Base-by-base conservation (phyloP, 2,329 filamentous ascomycete genomes). In the Fusarium agapanthi region DNA sequence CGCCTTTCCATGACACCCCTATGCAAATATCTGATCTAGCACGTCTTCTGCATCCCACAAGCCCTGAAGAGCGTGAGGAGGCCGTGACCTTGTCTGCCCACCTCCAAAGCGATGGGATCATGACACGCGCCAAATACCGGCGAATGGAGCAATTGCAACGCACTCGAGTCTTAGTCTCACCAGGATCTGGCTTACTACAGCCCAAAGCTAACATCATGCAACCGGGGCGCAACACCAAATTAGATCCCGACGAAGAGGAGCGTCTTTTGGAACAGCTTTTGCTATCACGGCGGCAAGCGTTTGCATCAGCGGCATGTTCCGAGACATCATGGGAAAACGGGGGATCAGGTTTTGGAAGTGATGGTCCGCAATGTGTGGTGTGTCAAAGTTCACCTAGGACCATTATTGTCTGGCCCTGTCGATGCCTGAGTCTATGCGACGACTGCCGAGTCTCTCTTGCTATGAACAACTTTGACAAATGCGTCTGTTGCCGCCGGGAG, bases 381-480 rank as follows among this genome's bases (percentile, higher is more conserved):
- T 99, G 96, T 79, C 95, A 98, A 80, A 90, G 90, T 61, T 88
- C 89, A n/a, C 91, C 95, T 7, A 88, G 96, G 24, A 97, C 93
- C 13, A 93, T 98, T 68, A 93, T 99, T 61, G 92, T 97, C 5
- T 98, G 96, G 96, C 96, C 96, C 0, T 99, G 96, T 80, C 93
- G 96, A 6, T 99, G 96, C 80, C 87, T 99, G 65, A 95, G 94
- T 75, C 87, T 98, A 18, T 98, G 96, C 80, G 96, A 99, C 80
- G 96, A 98, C 75, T 98, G 96, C 80, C 88, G 96, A 37, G 93
- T 98, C 40, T 95, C 94, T 47, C 86, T 98, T 70, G 96, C 96
- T 7, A 95, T 97, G 90, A 97, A 98, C 80, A 98, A 98, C 80
- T 98, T 97, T 80, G 94, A 95, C 72, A 97, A 94, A 79, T 99